Evolutionary conservation across 345 rosid genomes (phyloP).

Genomic region (Tarenaya hassleriana): DNA sequence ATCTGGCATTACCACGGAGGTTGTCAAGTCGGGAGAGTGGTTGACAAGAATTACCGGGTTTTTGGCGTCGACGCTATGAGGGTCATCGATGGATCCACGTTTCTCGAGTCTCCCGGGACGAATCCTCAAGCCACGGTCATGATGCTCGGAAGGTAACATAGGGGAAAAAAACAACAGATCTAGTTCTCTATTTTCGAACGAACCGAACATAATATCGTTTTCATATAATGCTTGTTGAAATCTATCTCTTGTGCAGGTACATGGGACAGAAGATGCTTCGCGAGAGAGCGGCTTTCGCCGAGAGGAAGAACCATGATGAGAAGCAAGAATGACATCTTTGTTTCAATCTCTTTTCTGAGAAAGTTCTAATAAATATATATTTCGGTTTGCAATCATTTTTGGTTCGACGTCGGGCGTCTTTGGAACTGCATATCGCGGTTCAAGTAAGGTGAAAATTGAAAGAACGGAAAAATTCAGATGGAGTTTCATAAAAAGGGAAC

Average conservation of each 20-base stretch:
- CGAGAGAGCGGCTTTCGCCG: constrained; percentile 20
- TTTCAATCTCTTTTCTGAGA: too few species aligned
- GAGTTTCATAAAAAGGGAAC: too few species aligned
- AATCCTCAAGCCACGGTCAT: constrained; percentile 73
- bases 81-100: constrained; percentile 63
- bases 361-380: too few species aligned
- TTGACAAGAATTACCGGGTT: constrained; percentile 50
- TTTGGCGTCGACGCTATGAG: constrained; percentile 44
- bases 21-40: constrained; percentile 55
- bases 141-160: constrained; percentile 75
- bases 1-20: constrained; percentile 83
- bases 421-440: too few species aligned
- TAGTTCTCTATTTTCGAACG: too few species aligned
- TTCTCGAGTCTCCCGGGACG: constrained; percentile 52
- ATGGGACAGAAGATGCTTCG: constrained; percentile 40
- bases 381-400: too few species aligned
- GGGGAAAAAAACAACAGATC: too few species aligned
- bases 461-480: too few species aligned
- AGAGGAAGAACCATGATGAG: neutral
- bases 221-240: too few species aligned
- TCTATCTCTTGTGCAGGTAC: constrained; percentile 34
- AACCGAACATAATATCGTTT: too few species aligned
- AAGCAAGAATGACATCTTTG: constrained; percentile 16
- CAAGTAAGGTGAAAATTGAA: too few species aligned
- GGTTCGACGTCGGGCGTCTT: too few species aligned